Evolutionary conservation across 495 filamentous ascomycete genomes (phyloP).

Genomic region (Aspergillus asperescens): DNA sequence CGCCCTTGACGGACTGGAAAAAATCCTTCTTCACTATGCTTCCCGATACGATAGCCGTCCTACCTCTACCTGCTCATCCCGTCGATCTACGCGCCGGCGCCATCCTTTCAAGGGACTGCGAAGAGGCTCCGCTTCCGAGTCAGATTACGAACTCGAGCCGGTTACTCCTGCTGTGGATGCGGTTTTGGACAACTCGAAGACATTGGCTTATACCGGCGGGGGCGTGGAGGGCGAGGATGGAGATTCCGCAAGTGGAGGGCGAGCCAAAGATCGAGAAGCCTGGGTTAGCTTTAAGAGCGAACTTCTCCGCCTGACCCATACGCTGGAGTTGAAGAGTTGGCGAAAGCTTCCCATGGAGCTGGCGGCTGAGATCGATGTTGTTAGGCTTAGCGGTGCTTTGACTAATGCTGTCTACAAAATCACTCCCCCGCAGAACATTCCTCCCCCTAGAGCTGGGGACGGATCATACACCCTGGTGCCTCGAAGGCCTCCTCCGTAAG

Average conservation of each 20-base stretch:
- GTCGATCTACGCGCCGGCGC: conserved; percentile 28
- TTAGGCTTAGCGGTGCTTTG: conserved; percentile 84
- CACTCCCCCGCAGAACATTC: conserved; percentile 62
- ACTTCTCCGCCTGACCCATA: conserved; percentile 84
- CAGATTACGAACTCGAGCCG: conserved; percentile 70
- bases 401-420: conserved; percentile 97
- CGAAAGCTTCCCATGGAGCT: conserved; percentile 70
- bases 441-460: conserved; percentile 33
- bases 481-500: conserved; percentile 52
- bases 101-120: conserved; percentile 31
- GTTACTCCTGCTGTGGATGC: conserved; percentile 73
- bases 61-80: conserved; percentile 33
- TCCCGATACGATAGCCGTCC: conserved; percentile 26
- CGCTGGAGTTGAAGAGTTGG: conserved; percentile 85
- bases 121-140: conserved; percentile 61
- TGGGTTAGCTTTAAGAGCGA: conserved; percentile 85
- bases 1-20: conserved; percentile 64
- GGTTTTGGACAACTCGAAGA: conserved; percentile 81
- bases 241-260: conserved; percentile 28
- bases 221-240: conserved; percentile 43
- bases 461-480: conserved; percentile 34
- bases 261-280: conserved; percentile 61
- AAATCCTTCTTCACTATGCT: conserved; percentile 57
- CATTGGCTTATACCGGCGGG: conserved; percentile 66
- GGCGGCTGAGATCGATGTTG: conserved; percentile 66